A percentile compares a stretch with the other conserved stretches of the same genome.
Evolutionary conservation across 371 early-diverging fungal species (phyloP).

Genomic region (Amoeboaphelidium protococcarum): DNA sequence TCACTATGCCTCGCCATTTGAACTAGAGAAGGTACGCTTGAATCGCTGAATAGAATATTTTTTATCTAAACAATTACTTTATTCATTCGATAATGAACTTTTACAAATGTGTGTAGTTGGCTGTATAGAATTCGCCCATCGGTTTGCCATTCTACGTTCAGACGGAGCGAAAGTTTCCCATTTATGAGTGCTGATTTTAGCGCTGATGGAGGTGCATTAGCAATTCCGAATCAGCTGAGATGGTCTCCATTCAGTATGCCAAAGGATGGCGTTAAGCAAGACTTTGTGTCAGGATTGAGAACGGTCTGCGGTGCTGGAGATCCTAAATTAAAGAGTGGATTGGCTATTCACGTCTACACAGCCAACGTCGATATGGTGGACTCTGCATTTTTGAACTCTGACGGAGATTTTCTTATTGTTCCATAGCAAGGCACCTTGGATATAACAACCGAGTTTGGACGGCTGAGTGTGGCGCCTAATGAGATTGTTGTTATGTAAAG

Average conservation of each 20-base stretch:
- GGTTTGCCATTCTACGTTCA: slow-evolving; percentile 50
- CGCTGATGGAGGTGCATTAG: slow-evolving; percentile 5
- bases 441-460: slow-evolving; percentile 78
- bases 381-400: slow-evolving; percentile 56
- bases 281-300: slow-evolving; percentile 60
- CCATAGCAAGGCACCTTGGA: slow-evolving; percentile 75
- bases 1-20: slow-evolving; percentile 56
- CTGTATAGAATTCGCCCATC: slow-evolving; percentile 88
- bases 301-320: slow-evolving; percentile 74
- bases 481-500: slow-evolving; percentile 81
- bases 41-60: neutral
- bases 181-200: too few species aligned
- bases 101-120: slow-evolving; percentile 29
- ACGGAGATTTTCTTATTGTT: slow-evolving; percentile 77
- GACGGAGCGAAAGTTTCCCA: slow-evolving; percentile 10
- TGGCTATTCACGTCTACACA: slow-evolving; percentile 58
- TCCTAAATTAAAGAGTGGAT: slow-evolving; percentile 39
- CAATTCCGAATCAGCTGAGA: slow-evolving; percentile 63
- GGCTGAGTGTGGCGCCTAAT: slow-evolving; percentile 49
- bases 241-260: slow-evolving; percentile 78
- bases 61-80: neutral
- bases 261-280: slow-evolving; percentile 16
- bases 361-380: slow-evolving; percentile 47
- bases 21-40: slow-evolving; percentile 46
- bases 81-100: neutral